These are phyloP conservation scores for Metschnikowia anglica DNA, from an alignment of 805 yeast genomes.

Conservation along the genomic window DNA sequence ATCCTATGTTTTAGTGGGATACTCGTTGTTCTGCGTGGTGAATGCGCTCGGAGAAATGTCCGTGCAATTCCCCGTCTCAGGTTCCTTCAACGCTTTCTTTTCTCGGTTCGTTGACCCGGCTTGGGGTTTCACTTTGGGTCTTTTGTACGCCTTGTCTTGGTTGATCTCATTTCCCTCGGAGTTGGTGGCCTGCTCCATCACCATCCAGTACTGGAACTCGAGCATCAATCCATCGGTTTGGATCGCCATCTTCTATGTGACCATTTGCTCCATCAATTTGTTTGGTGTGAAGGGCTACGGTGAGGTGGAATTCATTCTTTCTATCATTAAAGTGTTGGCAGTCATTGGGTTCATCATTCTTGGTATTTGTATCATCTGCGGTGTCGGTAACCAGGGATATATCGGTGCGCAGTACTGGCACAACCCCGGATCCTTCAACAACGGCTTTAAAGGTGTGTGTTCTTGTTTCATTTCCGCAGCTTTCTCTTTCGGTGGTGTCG, in stretches of 20 bases:
- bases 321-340: conserved; percentile 29
- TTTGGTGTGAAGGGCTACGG: conserved; percentile 38
- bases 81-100: conserved; percentile 24
- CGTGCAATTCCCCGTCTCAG: conserved; percentile 24
- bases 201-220: conserved; percentile 37
- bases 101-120: conserved; percentile 24
- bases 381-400: conserved; percentile 46
- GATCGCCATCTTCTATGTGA: conserved; percentile 37
- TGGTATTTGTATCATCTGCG: conserved; percentile 39
- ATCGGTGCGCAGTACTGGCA: conserved; percentile 54
- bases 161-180: conserved; percentile 35
- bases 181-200: conserved; percentile 35
- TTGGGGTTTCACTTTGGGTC: conserved; percentile 26
- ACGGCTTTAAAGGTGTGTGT: conserved; percentile 56
- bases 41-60: conserved; percentile 25
- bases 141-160: conserved; percentile 30
- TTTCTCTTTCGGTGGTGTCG: conserved; percentile 62
- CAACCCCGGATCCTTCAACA: conserved; percentile 53
- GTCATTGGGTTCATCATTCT: conserved; percentile 28
- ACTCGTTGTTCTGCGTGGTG: conserved; percentile 22
- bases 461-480: conserved; percentile 56
- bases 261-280: conserved; percentile 34
- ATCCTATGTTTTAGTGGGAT: conserved; percentile 23
- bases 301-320: conserved; percentile 27
- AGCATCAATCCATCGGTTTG: conserved; percentile 36